Evolutionary conservation across 2,329 filamentous ascomycete genomes (phyloP).

Genomic region (Lasiodiplodia gonubiensis): DNA sequence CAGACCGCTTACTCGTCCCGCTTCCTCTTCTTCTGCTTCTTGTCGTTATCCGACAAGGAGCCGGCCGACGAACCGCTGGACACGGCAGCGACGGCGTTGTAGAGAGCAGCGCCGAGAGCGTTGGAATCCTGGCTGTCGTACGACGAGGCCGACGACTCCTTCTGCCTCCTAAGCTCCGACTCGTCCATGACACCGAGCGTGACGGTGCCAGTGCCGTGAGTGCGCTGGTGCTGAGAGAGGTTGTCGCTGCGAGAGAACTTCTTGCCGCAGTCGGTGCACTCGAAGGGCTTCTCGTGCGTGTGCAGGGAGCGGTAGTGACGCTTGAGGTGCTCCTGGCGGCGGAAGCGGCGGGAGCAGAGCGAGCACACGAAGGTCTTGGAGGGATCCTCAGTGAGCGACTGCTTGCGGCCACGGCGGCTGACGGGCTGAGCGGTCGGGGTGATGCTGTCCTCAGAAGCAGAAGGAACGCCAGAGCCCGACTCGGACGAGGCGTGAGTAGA

Average conservation of each 20-base stretch:
- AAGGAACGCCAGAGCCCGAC: conserved; percentile 54
- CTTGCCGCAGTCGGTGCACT: conserved; percentile 97
- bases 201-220: conserved; percentile 87
- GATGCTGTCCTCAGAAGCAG: conserved; percentile 51
- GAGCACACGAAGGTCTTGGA: conserved; percentile 98
- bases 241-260: conserved; percentile 99
- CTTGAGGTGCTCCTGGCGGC: conserved; percentile 97
- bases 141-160: conserved; percentile 31
- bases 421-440: conserved; percentile 58
- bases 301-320: conserved; percentile 98
- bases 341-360: conserved; percentile 95
- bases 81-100: conserved; percentile 45
- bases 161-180: conserved; percentile 56
- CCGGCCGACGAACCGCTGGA: conserved; percentile 37
- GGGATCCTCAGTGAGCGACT: conserved; percentile 95
- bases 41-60: conserved; percentile 47
- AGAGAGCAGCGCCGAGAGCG: conserved; percentile 47
- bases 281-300: conserved; percentile 98
- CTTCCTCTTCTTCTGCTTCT: conserved; percentile 71
- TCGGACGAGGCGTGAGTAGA: conserved; percentile 36
- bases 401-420: conserved; percentile 95
- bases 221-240: conserved; percentile 92
- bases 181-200: conserved; percentile 87
- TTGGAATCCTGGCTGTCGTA: conserved; percentile 46
- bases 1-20: conserved; percentile 57